A percentile compares a stretch with the other conserved stretches of the same genome.
phyloP scores from a whole-genome alignment of 768 basidiomycete genomes.

The Naganishia friedmannii region DNA sequence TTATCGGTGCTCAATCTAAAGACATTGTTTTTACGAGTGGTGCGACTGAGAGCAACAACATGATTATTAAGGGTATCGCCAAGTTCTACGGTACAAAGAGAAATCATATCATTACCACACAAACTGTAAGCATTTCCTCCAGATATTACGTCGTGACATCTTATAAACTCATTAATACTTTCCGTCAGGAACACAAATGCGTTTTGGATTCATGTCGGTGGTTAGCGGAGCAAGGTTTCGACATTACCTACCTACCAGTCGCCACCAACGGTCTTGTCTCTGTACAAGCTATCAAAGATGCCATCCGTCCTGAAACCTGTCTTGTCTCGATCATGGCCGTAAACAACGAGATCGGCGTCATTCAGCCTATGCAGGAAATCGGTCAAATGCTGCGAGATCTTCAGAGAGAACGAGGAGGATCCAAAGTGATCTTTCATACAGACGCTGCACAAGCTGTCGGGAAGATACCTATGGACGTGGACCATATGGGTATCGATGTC shows the following conservation, averaged over 20 bases:
- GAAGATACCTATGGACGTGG: slow-evolving; percentile 87
- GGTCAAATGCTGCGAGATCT: slow-evolving; percentile 67
- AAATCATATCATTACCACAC: slow-evolving; percentile 87
- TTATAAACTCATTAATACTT: slow-evolving; percentile 44
- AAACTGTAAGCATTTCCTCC: slow-evolving; percentile 65
- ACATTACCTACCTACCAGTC: slow-evolving; percentile 96
- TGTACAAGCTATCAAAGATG: slow-evolving; percentile 72
- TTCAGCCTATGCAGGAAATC: slow-evolving; percentile 94
- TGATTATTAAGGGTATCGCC: slow-evolving; percentile 94
- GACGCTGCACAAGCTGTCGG: slow-evolving; percentile 95
- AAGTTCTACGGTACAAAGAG: slow-evolving; percentile 92
- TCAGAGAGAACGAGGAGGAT: slow-evolving; percentile 67
- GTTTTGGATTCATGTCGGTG: slow-evolving; percentile 96
- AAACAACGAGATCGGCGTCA: slow-evolving; percentile 98
- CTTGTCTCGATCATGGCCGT: slow-evolving; percentile 98
- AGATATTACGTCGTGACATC: background rate
- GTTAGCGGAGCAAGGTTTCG: slow-evolving; percentile 93
- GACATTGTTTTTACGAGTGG: slow-evolving; percentile 97
- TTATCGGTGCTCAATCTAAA: slow-evolving; percentile 91
- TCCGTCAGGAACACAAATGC: slow-evolving; percentile 83
- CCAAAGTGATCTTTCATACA: slow-evolving; percentile 80
- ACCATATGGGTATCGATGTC: slow-evolving; percentile 90
- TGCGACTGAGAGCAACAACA: slow-evolving; percentile 96
- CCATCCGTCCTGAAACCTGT: slow-evolving; percentile 87
- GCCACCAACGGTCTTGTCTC: slow-evolving; percentile 77